Conservation (phyloP, 768 basidiomycete genomes). For the Rhodotorula kratochvilovae region DNA sequence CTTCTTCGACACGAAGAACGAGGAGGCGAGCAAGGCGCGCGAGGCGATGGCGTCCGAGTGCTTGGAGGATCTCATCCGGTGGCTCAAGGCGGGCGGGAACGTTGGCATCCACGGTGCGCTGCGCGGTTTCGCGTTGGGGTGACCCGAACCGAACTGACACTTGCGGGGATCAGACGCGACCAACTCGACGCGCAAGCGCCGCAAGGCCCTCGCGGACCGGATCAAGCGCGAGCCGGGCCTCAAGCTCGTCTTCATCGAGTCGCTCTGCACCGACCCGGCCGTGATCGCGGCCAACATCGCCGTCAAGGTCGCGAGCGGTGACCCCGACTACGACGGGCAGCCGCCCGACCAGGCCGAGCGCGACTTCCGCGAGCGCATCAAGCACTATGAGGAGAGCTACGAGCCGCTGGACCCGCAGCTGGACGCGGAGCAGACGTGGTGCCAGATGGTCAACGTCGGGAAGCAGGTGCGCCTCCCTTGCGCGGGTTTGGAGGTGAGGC, state of each 20-base stretch:
- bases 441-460: slow-evolving; percentile 89
- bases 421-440: slow-evolving; percentile 81
- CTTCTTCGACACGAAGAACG: slow-evolving; percentile 84
- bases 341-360: slow-evolving; percentile 75
- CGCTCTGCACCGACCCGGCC: slow-evolving; percentile 85
- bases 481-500: slow-evolving; percentile 50
- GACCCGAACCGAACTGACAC: background rate
- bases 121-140: background rate
- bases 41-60: slow-evolving; percentile 85
- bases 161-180: slow-evolving; percentile 75
- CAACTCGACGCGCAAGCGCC: slow-evolving; percentile 54
- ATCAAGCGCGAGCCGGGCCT: slow-evolving; percentile 82
- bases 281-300: slow-evolving; percentile 94
- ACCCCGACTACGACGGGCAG: slow-evolving; percentile 93
- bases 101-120: slow-evolving; percentile 88
- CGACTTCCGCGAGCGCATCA: slow-evolving; percentile 87
- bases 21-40: slow-evolving; percentile 66
- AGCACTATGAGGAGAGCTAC: slow-evolving; percentile 89
- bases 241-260: slow-evolving; percentile 87
- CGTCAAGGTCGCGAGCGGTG: slow-evolving; percentile 89
- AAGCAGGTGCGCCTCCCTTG: slow-evolving; percentile 60
- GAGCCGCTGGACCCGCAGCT: slow-evolving; percentile 67
- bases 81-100: slow-evolving; percentile 89
- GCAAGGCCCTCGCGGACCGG: slow-evolving; percentile 76
- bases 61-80: slow-evolving; percentile 86